phyloP scores from a whole-genome alignment of 768 basidiomycete genomes.

The Lactifluus piperatus region DNA sequence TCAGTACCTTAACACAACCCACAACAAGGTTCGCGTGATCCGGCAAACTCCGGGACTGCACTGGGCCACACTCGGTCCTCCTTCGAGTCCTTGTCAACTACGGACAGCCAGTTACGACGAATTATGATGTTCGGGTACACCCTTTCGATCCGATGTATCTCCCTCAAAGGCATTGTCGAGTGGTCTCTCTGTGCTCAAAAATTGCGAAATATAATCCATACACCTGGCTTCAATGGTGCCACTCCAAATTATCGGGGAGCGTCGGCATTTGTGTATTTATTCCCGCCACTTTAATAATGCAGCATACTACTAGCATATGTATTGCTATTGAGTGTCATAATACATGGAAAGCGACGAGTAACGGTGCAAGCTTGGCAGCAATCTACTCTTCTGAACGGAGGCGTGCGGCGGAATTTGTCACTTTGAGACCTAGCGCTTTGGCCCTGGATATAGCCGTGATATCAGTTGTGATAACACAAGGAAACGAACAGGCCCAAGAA shows the following conservation, averaged over 20 bases:
- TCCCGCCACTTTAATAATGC: neutral
- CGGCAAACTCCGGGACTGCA: conserved; percentile 5
- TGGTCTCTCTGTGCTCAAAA: no score
- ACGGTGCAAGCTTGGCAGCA: conserved; percentile 35
- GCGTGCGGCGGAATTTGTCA: conserved; percentile 87
- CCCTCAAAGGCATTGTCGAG: neutral
- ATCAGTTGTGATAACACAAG: neutral
- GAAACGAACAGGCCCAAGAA: neutral
- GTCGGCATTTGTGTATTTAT: neutral
- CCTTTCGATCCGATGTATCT: conserved; percentile 18
- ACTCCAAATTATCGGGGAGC: neutral
- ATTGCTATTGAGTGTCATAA: conserved; percentile 31
- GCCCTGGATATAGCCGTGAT: conserved; percentile 40
- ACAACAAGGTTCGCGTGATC: conserved; percentile 1
- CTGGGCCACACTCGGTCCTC: no score
- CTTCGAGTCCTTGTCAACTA: neutral
- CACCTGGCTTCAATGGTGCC: neutral
- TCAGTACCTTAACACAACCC: no score
- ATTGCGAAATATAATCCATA: neutral
- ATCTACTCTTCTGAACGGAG: conserved; percentile 86
- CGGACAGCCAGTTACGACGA: conserved; percentile 38
- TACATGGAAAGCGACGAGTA: conserved; percentile 41
- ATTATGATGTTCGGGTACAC: conserved; percentile 23
- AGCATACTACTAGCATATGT: neutral
- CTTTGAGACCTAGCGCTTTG: conserved; percentile 81